Conservation (phyloP, 768 basidiomycete species). For the Pisolithus microcarpus region DNA sequence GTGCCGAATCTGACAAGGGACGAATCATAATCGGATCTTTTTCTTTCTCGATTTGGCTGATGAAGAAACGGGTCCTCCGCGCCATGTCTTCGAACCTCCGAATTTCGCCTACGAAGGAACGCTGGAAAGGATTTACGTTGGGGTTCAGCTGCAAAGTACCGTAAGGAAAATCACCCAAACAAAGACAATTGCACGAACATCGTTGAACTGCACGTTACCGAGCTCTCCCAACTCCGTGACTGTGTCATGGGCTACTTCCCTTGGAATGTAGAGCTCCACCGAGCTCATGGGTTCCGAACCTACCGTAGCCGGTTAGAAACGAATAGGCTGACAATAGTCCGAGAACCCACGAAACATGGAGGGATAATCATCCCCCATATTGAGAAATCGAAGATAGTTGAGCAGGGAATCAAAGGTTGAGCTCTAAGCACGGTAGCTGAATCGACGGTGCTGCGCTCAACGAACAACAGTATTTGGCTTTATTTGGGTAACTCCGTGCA, state of each 20-base stretch:
- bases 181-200: slow-evolving; percentile 49
- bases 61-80: slow-evolving; percentile 87
- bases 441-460: neutral
- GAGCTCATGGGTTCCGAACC: slow-evolving; percentile 98
- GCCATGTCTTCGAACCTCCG: slow-evolving; percentile 95
- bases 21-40: slow-evolving; percentile 77
- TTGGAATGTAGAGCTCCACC: slow-evolving; percentile 94
- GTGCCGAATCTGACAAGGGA: slow-evolving; percentile 78
- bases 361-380: slow-evolving; percentile 76
- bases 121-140: slow-evolving; percentile 93
- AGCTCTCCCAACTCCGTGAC: slow-evolving; percentile 93
- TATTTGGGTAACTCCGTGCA: slow-evolving; percentile 14
- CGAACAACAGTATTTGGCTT: slow-evolving; percentile 10
- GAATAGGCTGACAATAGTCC: neutral
- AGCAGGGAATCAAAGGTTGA: neutral
- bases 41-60: slow-evolving; percentile 78
- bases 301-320: slow-evolving; percentile 24
- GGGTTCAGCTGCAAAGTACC: slow-evolving; percentile 69
- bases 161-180: slow-evolving; percentile 2
- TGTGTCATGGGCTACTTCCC: slow-evolving; percentile 96
- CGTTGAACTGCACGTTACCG: slow-evolving; percentile 95
- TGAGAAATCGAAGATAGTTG: neutral
- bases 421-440: neutral
- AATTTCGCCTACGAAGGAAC: slow-evolving; percentile 94
- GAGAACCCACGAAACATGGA: slow-evolving; percentile 63